Evolutionary conservation across 441 rosid genomes (phyloP).

Genomic region (Macaranga tanarius): DNA sequence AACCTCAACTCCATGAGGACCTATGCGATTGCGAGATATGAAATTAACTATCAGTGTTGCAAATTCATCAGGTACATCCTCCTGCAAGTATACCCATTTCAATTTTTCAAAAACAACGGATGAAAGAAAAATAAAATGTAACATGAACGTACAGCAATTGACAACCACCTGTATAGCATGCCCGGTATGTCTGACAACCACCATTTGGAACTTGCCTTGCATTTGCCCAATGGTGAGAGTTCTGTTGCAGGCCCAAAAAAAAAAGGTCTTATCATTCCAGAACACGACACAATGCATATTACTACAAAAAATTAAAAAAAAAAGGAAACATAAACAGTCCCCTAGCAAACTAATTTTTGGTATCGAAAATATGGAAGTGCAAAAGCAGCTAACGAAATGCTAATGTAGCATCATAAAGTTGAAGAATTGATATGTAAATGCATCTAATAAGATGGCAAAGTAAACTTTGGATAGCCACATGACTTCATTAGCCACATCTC

Average conservation of each 20-base stretch:
- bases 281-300: no score
- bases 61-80: conserved; percentile 92
- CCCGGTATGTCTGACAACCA: conserved; percentile 90
- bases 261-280: background rate
- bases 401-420: background rate
- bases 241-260: conserved; percentile 40
- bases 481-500: conserved; percentile 3
- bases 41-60: conserved; percentile 61
- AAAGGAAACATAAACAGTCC: background rate
- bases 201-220: conserved; percentile 99
- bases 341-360: background rate
- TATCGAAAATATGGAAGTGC: background rate
- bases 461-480: background rate
- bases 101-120: background rate
- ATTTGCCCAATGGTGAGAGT: conserved; percentile 93
- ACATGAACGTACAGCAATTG: background rate
- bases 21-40: conserved; percentile 74
- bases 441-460: background rate
- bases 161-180: conserved; percentile 88
- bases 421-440: background rate
- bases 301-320: background rate
- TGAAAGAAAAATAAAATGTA: background rate
- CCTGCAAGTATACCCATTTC: conserved; percentile 44
- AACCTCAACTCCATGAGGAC: conserved; percentile 88
- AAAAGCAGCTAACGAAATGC: background rate